Conservation (phyloP, 1,284 basidiomycete species). For the Singerocomus inundabilis region DNA sequence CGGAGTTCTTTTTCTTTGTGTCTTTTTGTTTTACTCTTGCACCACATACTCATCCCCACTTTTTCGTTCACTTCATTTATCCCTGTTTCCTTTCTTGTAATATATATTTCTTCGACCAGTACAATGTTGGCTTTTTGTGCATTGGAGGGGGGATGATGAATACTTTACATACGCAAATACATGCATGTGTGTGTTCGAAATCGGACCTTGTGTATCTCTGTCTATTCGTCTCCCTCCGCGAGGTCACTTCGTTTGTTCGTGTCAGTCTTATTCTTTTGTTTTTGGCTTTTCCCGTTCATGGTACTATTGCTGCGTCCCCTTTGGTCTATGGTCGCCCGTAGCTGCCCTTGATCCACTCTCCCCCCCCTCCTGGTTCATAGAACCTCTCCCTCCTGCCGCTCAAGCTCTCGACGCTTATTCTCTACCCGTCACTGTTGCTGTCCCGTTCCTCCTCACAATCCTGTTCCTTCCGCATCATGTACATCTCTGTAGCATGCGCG, state of each 20-base stretch:
- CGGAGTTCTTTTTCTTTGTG: neutral
- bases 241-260: neutral
- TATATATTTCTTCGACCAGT: conserved; percentile 30
- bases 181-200: conserved; percentile 21
- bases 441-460: neutral
- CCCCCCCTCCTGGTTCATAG: conserved; percentile 2
- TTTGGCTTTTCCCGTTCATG: neutral
- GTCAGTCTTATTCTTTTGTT: neutral
- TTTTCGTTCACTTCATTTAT: conserved; percentile 29
- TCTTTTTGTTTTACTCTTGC: neutral
- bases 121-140: conserved; percentile 24
- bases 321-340: neutral
- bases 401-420: too few relatives aligned
- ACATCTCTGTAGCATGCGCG: conserved; percentile 17
- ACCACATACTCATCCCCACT: conserved; percentile 12
- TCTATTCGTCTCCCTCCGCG: neutral
- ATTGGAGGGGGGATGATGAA: conserved; percentile 19
- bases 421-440: neutral
- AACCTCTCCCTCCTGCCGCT: neutral
- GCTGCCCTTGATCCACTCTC: too few relatives aligned
- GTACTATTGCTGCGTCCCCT: conserved; percentile 2
- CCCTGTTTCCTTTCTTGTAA: conserved; percentile 30
- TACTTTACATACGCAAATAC: conserved; percentile 23
- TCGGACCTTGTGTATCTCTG: conserved; percentile 11
- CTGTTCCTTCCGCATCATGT: conserved; percentile 2